Evolutionary conservation across 768 basidiomycete species (phyloP).

Genomic region (Tricholoma sp.): DNA sequence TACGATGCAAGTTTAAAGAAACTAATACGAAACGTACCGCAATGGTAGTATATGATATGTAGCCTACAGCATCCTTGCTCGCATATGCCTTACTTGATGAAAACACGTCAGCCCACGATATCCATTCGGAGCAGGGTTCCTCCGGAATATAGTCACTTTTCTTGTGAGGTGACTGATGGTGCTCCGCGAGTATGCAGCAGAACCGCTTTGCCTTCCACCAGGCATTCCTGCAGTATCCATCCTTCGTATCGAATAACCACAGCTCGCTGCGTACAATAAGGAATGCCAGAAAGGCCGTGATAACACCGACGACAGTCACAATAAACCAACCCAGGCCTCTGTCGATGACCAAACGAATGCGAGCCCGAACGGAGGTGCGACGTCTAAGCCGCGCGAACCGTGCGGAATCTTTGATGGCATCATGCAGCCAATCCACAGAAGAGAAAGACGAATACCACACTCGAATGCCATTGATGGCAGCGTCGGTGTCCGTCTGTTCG

Average conservation of each 20-base stretch:
- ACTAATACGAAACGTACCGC: conserved; percentile 58
- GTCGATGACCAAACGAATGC: conserved; percentile 59
- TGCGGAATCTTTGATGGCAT: conserved; percentile 89
- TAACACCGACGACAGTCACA: conserved; percentile 82
- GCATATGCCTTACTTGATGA: conserved; percentile 22
- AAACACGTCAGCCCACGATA: conserved; percentile 65
- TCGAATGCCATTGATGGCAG: conserved; percentile 80
- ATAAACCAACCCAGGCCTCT: conserved; percentile 85
- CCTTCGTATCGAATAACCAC: conserved; percentile 88
- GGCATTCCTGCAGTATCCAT: conserved; percentile 71
- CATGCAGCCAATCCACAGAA: conserved; percentile 95
- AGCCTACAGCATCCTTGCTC: conserved; percentile 51
- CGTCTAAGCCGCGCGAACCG: conserved; percentile 71
- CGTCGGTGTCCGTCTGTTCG: conserved; percentile 45
- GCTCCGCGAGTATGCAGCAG: conserved; percentile 61
- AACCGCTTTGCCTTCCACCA: conserved; percentile 78
- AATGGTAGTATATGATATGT: conserved; percentile 62
- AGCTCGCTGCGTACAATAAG: conserved; percentile 82
- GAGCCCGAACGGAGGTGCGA: conserved; percentile 66
- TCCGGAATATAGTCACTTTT: conserved; percentile 11
- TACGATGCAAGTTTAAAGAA: background rate
- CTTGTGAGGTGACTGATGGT: conserved; percentile 5
- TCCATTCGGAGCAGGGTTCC: conserved; percentile 64
- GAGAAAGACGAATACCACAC: conserved; percentile 90
- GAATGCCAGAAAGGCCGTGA: conserved; percentile 84